These are phyloP conservation scores for Ustilago nuda DNA, from an alignment of 1,284 basidiomycete species.

Conservation along the genomic window DNA sequence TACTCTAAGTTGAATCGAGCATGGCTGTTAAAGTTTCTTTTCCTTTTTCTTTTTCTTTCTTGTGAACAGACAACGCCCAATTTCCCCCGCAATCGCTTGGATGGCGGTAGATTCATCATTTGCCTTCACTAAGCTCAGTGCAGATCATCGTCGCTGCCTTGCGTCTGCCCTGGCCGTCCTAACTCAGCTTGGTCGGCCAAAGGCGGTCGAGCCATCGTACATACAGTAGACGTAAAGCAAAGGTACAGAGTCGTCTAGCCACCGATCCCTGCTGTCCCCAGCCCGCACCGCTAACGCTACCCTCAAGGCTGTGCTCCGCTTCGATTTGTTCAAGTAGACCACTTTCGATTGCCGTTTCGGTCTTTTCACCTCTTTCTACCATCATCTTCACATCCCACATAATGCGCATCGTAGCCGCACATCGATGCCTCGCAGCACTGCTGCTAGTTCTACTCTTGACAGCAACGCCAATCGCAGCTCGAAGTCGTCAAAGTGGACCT, in stretches of 20 bases:
- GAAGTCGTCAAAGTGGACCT: constrained; percentile 36
- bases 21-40: too few species aligned
- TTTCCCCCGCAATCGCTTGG: constrained; percentile 13
- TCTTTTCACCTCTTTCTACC: not conserved
- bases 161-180: too few species aligned
- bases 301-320: not conserved
- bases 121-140: not conserved
- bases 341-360: not conserved
- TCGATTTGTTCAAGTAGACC: not conserved
- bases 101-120: too few species aligned
- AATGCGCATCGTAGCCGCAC: constrained; percentile 20
- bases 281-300: too few species aligned
- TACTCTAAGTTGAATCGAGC: too few species aligned
- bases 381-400: not conserved
- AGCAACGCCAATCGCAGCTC: constrained; percentile 22
- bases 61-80: not conserved
- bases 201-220: not conserved
- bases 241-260: not conserved
- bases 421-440: constrained; percentile 31
- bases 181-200: too few species aligned
- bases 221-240: not conserved
- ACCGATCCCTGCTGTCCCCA: not conserved
- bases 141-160: not conserved
- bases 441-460: constrained; percentile 24
- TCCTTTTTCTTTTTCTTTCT: too few species aligned